Evolutionary conservation across 345 rosid species (phyloP).

Genomic region (Sonneratia caseolaris): DNA sequence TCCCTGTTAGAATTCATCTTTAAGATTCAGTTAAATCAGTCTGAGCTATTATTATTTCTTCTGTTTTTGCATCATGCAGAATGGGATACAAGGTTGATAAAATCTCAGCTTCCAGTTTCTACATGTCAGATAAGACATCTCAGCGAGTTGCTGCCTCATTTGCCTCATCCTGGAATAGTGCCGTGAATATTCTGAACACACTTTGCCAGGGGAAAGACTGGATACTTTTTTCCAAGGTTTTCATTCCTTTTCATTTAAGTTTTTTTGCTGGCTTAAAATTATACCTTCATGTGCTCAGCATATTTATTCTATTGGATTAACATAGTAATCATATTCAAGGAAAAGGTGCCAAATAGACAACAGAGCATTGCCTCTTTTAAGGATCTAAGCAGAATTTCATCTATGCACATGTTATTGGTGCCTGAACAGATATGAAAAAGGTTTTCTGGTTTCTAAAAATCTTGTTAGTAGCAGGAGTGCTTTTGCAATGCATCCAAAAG

Average conservation of each 20-base stretch:
- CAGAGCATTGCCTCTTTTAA: not conserved
- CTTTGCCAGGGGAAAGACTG: constrained; percentile 77
- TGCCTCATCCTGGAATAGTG: constrained; percentile 61
- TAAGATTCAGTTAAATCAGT: not conserved
- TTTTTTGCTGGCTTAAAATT: not conserved
- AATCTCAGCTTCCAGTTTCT: constrained; percentile 53
- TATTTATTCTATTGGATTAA: not conserved
- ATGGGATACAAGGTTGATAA: constrained; percentile 71
- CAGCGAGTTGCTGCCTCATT: constrained; percentile 33
- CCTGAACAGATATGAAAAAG: too few species aligned
- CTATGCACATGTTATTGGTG: too few species aligned
- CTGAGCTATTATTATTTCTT: not conserved
- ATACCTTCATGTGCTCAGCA: not conserved
- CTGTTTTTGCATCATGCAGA: constrained; percentile 34
- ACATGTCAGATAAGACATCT: constrained; percentile 52
- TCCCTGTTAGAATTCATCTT: not conserved
- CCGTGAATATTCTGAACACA: constrained; percentile 38
- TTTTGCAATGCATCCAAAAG: too few species aligned
- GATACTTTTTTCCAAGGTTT: constrained; percentile 47
- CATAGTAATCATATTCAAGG: not conserved
- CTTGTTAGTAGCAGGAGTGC: too few species aligned
- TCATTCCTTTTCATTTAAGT: not conserved
- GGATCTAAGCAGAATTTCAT: too few species aligned
- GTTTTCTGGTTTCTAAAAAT: too few species aligned
- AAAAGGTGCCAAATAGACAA: not conserved